A percentile compares a stretch with the other conserved stretches of the same genome.
Evolutionary conservation across 2,329 filamentous ascomycete genomes (phyloP).

Genomic region (Pseudogymnoascus sp.): DNA sequence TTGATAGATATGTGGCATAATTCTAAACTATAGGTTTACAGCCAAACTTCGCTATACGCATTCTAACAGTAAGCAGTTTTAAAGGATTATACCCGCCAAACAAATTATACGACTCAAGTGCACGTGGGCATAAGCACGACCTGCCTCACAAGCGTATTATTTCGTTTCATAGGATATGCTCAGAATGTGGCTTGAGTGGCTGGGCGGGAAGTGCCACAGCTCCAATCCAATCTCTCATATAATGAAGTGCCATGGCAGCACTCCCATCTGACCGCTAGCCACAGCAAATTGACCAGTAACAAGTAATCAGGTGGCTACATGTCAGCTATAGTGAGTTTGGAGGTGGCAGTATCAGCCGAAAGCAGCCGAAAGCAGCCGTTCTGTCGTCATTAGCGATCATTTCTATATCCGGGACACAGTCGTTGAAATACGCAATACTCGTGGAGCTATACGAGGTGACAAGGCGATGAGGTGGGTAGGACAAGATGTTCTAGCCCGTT

Average conservation of each 20-base stretch:
- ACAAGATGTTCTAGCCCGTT: background rate
- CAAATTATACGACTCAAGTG: background rate
- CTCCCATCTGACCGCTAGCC: too few species aligned
- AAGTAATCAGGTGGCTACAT: background rate
- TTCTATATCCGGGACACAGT: background rate
- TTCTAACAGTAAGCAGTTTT: background rate
- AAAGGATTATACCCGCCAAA: background rate
- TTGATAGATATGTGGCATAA: background rate
- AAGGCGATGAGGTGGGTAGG: background rate
- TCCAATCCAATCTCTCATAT: background rate
- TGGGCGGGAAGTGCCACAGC: background rate
- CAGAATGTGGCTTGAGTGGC: background rate
- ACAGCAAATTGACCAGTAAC: background rate
- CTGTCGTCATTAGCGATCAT: background rate
- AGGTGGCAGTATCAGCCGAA: background rate
- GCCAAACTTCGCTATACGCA: background rate
- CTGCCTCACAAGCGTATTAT: too few species aligned
- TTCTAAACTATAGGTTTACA: background rate
- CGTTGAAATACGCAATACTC: background rate
- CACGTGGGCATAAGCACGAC: background rate
- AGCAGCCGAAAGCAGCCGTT: background rate
- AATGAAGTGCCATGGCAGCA: background rate
- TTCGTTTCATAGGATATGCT: background rate
- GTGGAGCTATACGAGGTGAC: background rate
- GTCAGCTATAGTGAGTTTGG: background rate